Evolutionary conservation across 768 basidiomycete genomes (phyloP), one percentile per base, ranked within the genome.

Genomic region (Panus rudis): DNA sequence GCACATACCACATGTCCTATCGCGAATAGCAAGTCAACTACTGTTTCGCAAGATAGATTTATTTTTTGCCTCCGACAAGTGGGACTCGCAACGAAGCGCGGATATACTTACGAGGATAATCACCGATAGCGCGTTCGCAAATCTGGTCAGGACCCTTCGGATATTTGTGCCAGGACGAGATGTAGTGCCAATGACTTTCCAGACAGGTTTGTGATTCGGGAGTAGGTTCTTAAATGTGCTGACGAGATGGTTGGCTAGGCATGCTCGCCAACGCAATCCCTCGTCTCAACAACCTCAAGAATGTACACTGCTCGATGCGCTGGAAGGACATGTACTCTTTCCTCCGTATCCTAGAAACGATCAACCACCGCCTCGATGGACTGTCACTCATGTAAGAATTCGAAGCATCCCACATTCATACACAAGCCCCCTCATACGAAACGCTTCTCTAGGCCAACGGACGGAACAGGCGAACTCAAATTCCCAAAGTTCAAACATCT

Each of bases 211-310:
- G 62, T 45, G 11, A 4, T 41, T 16, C 38, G 11, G 16, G 33
- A 35, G 10, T 14, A 17, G n/a, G 33, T 35, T 21, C 26, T 22
- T 23, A 26, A 41, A 22, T 24, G 16, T 10, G 13, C 26, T 26
- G 21, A 13, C 33, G 28, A n/a, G 23, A 23, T 20, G 10, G 28
- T 21, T 22, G 6, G 23, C 33, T 27, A 81, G 81, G 80, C 21
- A 84, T 85, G 76, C 63, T 85, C 41, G 71, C 75, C 16, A 85
- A 84, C 34, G 78, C 79, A 3, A 64, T 86, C 8, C 79, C 81
- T 7, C 80, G 78, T 52, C 56, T 85, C 22, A 59, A 61, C 39
- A 81, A 76, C 50, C 64, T 85, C 26, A 67, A 72, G 23, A 78
- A 76, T 43, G 71, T 81, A 2, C 75, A 79, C 54, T 75, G 81